Conservation (phyloP, 73 alveolate species). For the Uronychia setigera region DNA sequence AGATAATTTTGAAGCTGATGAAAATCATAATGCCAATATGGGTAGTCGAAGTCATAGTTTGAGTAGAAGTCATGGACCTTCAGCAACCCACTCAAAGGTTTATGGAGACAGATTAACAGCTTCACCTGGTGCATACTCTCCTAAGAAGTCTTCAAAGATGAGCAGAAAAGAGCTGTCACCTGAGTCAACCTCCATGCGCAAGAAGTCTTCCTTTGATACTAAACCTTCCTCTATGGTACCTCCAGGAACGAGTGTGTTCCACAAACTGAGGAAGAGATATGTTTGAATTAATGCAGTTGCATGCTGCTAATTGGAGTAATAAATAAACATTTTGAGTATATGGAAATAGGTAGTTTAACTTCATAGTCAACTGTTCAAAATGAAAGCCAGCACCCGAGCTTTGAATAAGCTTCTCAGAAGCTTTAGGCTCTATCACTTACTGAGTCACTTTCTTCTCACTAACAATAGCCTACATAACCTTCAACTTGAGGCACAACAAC, state of each 20-base stretch:
- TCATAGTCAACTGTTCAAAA: no score
- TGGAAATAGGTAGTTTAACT: no score
- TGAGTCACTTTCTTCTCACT: no score
- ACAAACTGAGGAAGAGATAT: no score
- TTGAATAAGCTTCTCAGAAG: no score
- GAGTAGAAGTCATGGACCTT: not conserved
- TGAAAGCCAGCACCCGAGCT: no score
- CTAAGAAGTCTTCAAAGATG: not conserved
- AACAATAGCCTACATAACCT: no score
- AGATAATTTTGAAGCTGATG: not conserved
- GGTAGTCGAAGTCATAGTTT: not conserved
- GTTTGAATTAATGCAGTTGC: no score
- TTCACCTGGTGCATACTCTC: not conserved
- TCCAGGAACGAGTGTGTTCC: not conserved
- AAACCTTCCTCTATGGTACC: not conserved
- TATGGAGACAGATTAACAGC: not conserved
- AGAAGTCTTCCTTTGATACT: not conserved
- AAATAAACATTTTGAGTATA: no score
- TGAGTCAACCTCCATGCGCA: not conserved
- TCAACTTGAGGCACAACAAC: no score
- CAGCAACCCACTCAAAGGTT: not conserved
- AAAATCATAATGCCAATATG: not conserved
- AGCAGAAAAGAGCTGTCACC: not conserved
- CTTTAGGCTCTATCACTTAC: no score
- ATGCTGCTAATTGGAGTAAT: no score